A percentile compares a stretch with the other conserved stretches of the same genome.
These are phyloP conservation scores for Albizia julibrissin DNA, from an alignment of 306 rosid genomes.

Conservation along the genomic window DNA sequence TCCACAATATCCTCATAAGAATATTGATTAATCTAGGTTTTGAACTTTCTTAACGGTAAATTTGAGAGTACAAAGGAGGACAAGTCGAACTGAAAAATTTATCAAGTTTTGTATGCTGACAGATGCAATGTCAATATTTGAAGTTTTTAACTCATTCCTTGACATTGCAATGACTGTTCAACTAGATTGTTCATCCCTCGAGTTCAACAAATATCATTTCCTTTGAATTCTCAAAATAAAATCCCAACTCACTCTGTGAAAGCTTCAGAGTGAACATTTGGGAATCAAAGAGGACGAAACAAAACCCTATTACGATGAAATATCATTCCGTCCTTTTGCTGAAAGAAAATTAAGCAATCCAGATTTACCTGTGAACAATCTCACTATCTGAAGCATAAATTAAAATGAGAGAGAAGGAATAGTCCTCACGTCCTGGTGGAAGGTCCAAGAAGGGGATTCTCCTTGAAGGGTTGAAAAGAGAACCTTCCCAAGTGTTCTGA, in stretches of 20 bases:
- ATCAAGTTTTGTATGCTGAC: neutral
- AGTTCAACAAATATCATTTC: neutral
- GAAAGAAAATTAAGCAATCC: neutral
- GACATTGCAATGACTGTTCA: neutral
- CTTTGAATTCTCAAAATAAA: neutral
- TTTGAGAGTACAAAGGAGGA: neutral
- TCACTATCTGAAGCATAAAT: neutral
- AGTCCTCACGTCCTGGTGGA: slow-evolving; percentile 53
- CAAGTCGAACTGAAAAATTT: neutral
- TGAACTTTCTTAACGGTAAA: neutral
- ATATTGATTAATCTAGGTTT: neutral
- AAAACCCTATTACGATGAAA: neutral
- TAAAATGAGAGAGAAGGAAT: neutral
- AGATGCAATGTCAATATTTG: neutral
- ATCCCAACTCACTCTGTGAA: neutral
- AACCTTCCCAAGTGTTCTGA: slow-evolving; percentile 49
- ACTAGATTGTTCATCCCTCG: neutral
- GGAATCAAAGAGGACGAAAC: neutral
- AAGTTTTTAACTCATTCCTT: neutral
- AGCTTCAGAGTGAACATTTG: neutral
- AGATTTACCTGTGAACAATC: neutral
- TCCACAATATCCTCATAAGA: neutral
- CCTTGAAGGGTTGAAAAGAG: slow-evolving; percentile 78
- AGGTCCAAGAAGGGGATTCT: slow-evolving; percentile 88
- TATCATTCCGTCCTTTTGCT: neutral